Evolutionary conservation across 2,329 filamentous ascomycete genomes (phyloP).

Genomic region (Fusarium cyanostomum): DNA sequence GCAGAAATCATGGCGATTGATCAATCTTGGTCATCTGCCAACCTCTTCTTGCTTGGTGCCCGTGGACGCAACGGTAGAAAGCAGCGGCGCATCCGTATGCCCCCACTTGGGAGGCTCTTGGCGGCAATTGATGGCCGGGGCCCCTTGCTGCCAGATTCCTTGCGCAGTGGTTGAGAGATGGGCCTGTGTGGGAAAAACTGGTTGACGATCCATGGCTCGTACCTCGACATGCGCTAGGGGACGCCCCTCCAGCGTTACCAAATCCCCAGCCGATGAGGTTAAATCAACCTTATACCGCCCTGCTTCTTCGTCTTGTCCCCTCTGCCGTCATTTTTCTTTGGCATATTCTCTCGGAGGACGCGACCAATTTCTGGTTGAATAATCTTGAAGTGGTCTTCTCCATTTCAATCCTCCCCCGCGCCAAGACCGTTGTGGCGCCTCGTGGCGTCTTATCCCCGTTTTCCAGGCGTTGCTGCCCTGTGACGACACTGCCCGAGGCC

Average conservation of each 20-base stretch:
- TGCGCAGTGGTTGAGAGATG: conserved; percentile 9
- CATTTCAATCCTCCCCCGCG: neutral
- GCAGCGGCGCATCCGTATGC: conserved; percentile 26
- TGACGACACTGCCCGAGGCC: conserved; percentile 41
- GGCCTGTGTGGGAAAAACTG: conserved; percentile 6
- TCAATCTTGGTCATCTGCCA: conserved; percentile 22
- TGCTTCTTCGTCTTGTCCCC: neutral
- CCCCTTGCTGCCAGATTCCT: conserved; percentile 11
- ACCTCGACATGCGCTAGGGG: conserved; percentile 19
- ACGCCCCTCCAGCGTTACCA: conserved; percentile 13
- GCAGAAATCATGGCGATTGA: neutral
- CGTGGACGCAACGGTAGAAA: conserved; percentile 14
- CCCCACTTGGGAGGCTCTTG: conserved; percentile 38
- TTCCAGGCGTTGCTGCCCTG: conserved; percentile 34
- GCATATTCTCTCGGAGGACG: neutral
- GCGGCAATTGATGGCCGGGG: conserved; percentile 29
- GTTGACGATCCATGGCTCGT: conserved; percentile 20
- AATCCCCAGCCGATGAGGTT: conserved; percentile 26
- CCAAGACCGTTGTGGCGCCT: conserved; percentile 36
- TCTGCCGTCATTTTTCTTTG: neutral
- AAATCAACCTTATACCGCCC: conserved; percentile 18
- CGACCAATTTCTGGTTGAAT: neutral
- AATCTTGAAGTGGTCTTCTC: conserved; percentile 1
- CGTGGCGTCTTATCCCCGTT: conserved; percentile 34
- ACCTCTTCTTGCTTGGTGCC: conserved; percentile 29